phyloP scores from a whole-genome alignment of 1,139 yeast species.

The Debaryomyces psychrophilus region DNA sequence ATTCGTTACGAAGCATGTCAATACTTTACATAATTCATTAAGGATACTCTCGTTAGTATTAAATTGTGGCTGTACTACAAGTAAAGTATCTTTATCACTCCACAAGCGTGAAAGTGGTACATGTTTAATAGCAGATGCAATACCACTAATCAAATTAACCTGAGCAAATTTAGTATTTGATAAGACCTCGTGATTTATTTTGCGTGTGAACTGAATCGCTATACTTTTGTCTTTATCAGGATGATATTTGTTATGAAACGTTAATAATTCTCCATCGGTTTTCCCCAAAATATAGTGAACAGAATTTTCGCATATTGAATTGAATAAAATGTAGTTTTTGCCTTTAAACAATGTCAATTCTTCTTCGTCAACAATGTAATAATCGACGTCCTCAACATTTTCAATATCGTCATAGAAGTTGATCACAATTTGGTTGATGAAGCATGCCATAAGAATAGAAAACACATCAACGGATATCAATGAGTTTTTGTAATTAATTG shows the following conservation, averaged over 20 bases:
- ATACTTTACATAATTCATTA: slow-evolving; percentile 33
- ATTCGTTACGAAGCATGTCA: slow-evolving; percentile 33
- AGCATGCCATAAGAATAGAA: slow-evolving; percentile 32
- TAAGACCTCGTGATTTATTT: slow-evolving; percentile 24
- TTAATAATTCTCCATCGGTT: slow-evolving; percentile 8
- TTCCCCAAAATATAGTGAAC: slow-evolving; percentile 5
- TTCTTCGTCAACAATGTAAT: slow-evolving; percentile 14
- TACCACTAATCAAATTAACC: slow-evolving; percentile 61
- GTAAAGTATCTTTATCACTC: slow-evolving; percentile 41
- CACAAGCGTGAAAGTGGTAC: slow-evolving; percentile 54
- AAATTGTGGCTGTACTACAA: slow-evolving; percentile 34
- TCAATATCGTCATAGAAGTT: slow-evolving; percentile 23
- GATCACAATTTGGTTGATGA: slow-evolving; percentile 30
- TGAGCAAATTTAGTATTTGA: slow-evolving; percentile 53
- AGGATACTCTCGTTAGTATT: slow-evolving; percentile 25
- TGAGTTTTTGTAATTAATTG: slow-evolving; percentile 21
- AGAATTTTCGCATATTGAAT: slow-evolving; percentile 5
- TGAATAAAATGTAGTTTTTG: slow-evolving; percentile 6
- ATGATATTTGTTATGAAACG: slow-evolving; percentile 34
- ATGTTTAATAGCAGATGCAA: slow-evolving; percentile 64
- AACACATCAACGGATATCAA: slow-evolving; percentile 23
- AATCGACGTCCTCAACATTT: slow-evolving; percentile 14
- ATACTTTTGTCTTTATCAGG: slow-evolving; percentile 44
- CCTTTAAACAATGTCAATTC: slow-evolving; percentile 11
- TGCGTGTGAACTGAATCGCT: slow-evolving; percentile 31